Percentiles rank a stretch among this genome's conserved stretches.
Evolutionary conservation across 495 filamentous ascomycete genomes (phyloP).

Genomic region (Penicillium malachiteum): DNA sequence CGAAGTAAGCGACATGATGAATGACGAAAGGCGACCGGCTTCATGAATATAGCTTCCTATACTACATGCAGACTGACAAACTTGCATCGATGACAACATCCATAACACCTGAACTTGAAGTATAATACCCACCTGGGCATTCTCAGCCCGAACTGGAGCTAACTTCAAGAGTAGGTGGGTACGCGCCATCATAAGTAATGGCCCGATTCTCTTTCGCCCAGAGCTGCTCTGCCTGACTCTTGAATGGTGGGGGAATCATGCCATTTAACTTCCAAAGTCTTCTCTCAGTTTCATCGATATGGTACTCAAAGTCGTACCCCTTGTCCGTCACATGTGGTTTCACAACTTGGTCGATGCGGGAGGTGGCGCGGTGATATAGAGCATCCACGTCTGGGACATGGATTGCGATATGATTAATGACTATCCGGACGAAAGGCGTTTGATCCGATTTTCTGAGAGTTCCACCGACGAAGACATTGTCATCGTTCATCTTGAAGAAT

Average conservation of each 20-base stretch:
- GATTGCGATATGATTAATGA: constrained; percentile 23
- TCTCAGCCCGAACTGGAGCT: no score
- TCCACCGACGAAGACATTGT: constrained; percentile 15
- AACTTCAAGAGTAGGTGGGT: constrained; percentile 15
- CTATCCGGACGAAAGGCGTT: constrained; percentile 21
- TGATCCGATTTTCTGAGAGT: neutral
- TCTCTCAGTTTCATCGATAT: constrained; percentile 25
- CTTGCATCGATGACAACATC: no score
- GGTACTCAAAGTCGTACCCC: constrained; percentile 29
- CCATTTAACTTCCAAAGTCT: constrained; percentile 33
- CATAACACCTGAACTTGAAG: no score
- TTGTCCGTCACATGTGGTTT: constrained; percentile 22
- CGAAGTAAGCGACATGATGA: no score
- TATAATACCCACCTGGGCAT: no score
- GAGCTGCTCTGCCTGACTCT: constrained; percentile 18
- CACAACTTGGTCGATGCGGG: constrained; percentile 16
- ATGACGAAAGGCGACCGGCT: no score
- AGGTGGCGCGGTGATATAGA: constrained; percentile 3
- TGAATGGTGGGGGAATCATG: constrained; percentile 19
- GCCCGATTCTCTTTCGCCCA: constrained; percentile 21
- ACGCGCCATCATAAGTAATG: constrained; percentile 31
- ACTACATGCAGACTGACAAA: no score
- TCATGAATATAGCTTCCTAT: no score
- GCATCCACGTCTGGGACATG: constrained; percentile 12
- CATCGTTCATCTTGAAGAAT: constrained; percentile 12